Conservation (phyloP, 805 yeast species). For the Wickerhamiella allomyrinae region DNA sequence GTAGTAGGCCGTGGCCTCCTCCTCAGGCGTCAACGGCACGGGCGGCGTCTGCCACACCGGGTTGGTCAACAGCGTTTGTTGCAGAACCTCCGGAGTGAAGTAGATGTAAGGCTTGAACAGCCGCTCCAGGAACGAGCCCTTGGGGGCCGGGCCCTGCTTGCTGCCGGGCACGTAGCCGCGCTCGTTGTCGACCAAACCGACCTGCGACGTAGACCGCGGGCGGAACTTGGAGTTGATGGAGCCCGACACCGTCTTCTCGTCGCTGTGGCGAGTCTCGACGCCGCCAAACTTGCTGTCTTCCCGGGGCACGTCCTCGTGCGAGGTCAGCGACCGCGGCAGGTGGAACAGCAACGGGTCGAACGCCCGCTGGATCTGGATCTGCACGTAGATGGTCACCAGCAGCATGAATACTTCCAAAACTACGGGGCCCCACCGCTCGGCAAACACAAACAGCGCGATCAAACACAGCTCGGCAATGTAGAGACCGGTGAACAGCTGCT, state of each 20-base stretch:
- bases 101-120: constrained; percentile 44
- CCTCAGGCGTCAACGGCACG: constrained; percentile 24
- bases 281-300: no score
- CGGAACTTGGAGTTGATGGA: constrained; percentile 7
- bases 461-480: constrained; percentile 79
- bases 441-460: constrained; percentile 74
- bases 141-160: not conserved
- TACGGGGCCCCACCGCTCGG: constrained; percentile 92
- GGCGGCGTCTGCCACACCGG: constrained; percentile 21
- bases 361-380: constrained; percentile 47
- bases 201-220: constrained; percentile 5
- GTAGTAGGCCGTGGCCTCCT: constrained; percentile 53
- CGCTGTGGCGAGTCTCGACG: constrained; percentile 2
- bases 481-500: constrained; percentile 77
- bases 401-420: constrained; percentile 57
- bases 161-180: not conserved
- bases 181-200: constrained; percentile 1
- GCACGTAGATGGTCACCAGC: constrained; percentile 53
- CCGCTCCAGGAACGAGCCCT: constrained; percentile 27
- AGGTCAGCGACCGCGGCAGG: constrained; percentile 25
- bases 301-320: constrained; percentile 4
- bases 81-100: constrained; percentile 26
- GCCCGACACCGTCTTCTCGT: not conserved
- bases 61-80: constrained; percentile 18
- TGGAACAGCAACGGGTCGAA: constrained; percentile 42